phyloP scores from a whole-genome alignment of 768 basidiomycete genomes.

The Pisolithus sp. region DNA sequence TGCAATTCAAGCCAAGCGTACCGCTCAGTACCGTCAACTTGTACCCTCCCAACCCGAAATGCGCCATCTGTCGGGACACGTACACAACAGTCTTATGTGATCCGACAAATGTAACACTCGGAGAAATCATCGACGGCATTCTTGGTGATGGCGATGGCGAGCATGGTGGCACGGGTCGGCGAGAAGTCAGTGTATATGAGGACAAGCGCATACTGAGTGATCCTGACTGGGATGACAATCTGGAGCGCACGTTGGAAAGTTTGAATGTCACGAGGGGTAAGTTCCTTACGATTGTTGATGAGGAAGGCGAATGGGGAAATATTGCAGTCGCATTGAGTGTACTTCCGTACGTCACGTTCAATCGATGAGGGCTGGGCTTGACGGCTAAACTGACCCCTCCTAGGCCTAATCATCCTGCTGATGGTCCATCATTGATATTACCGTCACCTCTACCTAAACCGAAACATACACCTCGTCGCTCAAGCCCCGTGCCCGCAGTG shows the following conservation, averaged over 20 bases:
- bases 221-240: slow-evolving; percentile 91
- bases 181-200: slow-evolving; percentile 81
- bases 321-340: slow-evolving; percentile 63
- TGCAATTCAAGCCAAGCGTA: slow-evolving; percentile 70
- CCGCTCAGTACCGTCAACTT: slow-evolving; percentile 69
- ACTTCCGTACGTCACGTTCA: slow-evolving; percentile 54
- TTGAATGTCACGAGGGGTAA: slow-evolving; percentile 76
- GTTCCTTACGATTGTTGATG: slow-evolving; percentile 85
- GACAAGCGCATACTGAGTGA: slow-evolving; percentile 84
- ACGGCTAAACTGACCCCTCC: background rate
- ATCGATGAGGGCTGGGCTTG: background rate
- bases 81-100: slow-evolving; percentile 76
- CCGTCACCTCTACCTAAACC: slow-evolving; percentile 61
- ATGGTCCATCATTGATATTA: slow-evolving; percentile 52
- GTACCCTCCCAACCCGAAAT: slow-evolving; percentile 65
- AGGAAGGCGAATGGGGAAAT: slow-evolving; percentile 71
- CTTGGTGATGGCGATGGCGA: slow-evolving; percentile 44
- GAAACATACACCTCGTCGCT: slow-evolving; percentile 34
- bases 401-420: slow-evolving; percentile 52
- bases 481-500: slow-evolving; percentile 39
- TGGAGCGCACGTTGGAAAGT: slow-evolving; percentile 72
- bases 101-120: slow-evolving; percentile 57
- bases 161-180: slow-evolving; percentile 29
- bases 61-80: slow-evolving; percentile 82
- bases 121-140: slow-evolving; percentile 65